phyloP scores from a whole-genome alignment of 371 early-diverging fungal species.

The Capillidium rhysosporum region DNA sequence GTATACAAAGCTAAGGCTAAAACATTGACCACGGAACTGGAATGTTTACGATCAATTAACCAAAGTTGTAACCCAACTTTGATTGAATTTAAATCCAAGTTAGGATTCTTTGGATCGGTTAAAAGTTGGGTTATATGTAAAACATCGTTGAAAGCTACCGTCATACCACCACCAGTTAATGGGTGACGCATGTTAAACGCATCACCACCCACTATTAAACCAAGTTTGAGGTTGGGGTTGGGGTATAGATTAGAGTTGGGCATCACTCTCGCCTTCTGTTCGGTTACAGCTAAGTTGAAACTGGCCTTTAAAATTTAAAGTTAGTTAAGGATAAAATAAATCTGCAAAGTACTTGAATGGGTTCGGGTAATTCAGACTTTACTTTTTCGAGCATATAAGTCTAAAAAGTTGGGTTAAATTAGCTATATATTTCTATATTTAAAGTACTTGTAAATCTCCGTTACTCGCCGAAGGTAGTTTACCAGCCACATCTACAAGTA shows the following conservation, averaged over 20 bases:
- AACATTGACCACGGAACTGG: conserved; percentile 64
- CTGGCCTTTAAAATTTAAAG: conserved; percentile 16
- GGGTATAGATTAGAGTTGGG: conserved; percentile 76
- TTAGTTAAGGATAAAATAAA: neutral
- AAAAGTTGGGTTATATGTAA: conserved; percentile 26
- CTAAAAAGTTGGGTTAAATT: conserved; percentile 10
- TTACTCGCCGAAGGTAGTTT: conserved; percentile 44
- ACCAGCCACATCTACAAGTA: conserved; percentile 84
- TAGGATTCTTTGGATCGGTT: conserved; percentile 15
- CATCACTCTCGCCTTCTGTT: conserved; percentile 62
- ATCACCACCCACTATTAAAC: conserved; percentile 74
- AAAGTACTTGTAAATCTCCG: conserved; percentile 28
- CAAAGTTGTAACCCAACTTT: conserved; percentile 26
- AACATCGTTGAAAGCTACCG: conserved; percentile 80
- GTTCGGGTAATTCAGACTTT: conserved; percentile 44
- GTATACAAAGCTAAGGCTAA: conserved; percentile 74
- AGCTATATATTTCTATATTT: conserved; percentile 6
- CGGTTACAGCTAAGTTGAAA: conserved; percentile 47
- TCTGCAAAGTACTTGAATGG: conserved; percentile 21
- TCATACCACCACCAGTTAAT: conserved; percentile 88
- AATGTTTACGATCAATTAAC: conserved; percentile 43
- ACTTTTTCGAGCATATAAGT: conserved; percentile 34
- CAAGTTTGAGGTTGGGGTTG: conserved; percentile 30
- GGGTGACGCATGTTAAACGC: conserved; percentile 90
- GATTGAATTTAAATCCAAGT: conserved; percentile 16